Evolutionary conservation across 2,329 filamentous ascomycete genomes (phyloP).

Genomic region (Sphaceloma murrayae): DNA sequence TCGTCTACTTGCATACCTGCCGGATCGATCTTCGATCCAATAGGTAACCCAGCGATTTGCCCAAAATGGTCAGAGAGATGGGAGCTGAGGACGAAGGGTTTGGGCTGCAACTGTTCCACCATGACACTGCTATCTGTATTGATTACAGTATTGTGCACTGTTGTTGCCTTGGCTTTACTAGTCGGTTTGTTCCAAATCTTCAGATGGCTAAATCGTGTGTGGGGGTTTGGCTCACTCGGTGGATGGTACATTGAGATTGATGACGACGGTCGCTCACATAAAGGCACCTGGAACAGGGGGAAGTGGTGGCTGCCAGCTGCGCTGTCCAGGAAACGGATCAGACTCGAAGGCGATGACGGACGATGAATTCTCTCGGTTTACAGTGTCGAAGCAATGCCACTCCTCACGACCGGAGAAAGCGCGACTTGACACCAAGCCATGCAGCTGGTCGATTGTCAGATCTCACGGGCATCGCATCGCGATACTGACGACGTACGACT

Average conservation of each 20-base stretch:
- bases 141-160: constrained; percentile 35
- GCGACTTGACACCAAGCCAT: no score
- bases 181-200: constrained; percentile 23
- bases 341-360: not conserved
- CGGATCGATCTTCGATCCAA: constrained; percentile 33
- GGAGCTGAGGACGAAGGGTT: constrained; percentile 36
- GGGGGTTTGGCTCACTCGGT: constrained; percentile 23
- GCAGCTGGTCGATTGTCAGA: no score
- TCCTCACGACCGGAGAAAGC: no score
- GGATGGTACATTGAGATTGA: constrained; percentile 26
- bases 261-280: constrained; percentile 21
- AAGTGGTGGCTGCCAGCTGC: constrained; percentile 6
- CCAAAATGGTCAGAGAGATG: constrained; percentile 36
- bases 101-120: constrained; percentile 40
- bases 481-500: no score
- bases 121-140: constrained; percentile 37
- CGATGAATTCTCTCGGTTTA: not conserved
- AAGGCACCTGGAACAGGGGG: constrained; percentile 14
- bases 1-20: constrained; percentile 36
- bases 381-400: no score
- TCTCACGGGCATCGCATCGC: no score
- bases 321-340: not conserved
- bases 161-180: constrained; percentile 32
- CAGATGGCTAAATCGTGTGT: constrained; percentile 22
- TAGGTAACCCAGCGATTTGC: constrained; percentile 28